Percentiles rank a stretch among this genome's conserved stretches.
These are phyloP conservation scores for Dictyostelium purpureum DNA, from an alignment of 78 protist species.

Conservation along the genomic window DNA sequence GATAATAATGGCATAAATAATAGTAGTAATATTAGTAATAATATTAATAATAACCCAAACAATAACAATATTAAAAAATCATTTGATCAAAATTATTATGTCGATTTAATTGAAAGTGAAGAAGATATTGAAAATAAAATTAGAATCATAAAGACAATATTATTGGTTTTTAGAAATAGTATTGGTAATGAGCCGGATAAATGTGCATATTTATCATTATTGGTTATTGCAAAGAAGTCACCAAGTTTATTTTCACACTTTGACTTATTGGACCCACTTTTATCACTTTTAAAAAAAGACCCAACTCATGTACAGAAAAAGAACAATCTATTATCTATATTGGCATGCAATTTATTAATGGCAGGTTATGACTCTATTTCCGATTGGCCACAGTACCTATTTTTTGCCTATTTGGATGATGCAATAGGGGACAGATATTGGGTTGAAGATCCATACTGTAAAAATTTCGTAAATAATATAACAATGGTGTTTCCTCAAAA, in stretches of 20 bases:
- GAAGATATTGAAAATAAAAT: background rate
- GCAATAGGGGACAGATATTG: slow-evolving; percentile 49
- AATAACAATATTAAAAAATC: background rate
- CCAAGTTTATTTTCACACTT: background rate
- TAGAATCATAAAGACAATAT: slow-evolving; percentile 10
- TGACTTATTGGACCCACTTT: slow-evolving; percentile 39
- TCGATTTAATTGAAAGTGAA: background rate
- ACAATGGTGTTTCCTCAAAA: slow-evolving; percentile 8
- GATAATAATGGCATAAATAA: background rate
- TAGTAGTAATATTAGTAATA: background rate
- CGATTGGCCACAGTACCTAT: slow-evolving; percentile 51
- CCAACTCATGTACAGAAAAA: slow-evolving; percentile 67
- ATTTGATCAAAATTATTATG: background rate
- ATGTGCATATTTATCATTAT: slow-evolving; percentile 15
- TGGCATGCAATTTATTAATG: slow-evolving; percentile 58
- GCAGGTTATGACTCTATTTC: slow-evolving; percentile 36
- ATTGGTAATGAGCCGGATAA: slow-evolving; percentile 23
- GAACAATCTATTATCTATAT: slow-evolving; percentile 28
- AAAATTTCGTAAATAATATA: slow-evolving; percentile 23
- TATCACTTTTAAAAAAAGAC: slow-evolving; percentile 31
- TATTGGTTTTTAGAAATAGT: background rate
- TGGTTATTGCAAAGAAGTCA: background rate
- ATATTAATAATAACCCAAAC: background rate
- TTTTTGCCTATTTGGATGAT: slow-evolving; percentile 44
- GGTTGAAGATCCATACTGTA: slow-evolving; percentile 72